phyloP scores from a whole-genome alignment of 2,329 filamentous ascomycete genomes.

The Dendryphion nanum region DNA sequence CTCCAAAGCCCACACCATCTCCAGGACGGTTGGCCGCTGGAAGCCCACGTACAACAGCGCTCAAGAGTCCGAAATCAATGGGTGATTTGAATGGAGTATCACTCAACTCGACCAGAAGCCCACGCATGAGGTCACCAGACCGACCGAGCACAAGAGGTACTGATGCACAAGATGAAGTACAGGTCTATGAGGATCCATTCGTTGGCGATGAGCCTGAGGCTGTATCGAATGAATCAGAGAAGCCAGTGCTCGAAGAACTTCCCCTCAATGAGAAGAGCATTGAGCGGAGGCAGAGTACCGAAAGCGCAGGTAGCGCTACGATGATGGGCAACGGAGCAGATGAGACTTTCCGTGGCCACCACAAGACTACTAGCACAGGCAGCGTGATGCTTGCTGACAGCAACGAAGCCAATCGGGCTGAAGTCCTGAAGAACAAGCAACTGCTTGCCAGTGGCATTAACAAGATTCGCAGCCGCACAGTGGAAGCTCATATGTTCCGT shows the following conservation, averaged over 20 bases:
- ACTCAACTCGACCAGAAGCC: conserved; percentile 22
- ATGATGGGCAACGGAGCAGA: conserved; percentile 27
- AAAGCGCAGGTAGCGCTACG: conserved; percentile 21
- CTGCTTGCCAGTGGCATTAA: conserved; percentile 72
- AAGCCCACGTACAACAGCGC: conserved; percentile 24
- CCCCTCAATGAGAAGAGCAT: conserved; percentile 49
- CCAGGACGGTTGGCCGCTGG: conserved; percentile 23
- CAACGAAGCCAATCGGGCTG: conserved; percentile 34
- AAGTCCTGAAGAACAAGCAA: conserved; percentile 49
- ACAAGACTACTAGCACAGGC: conserved; percentile 39
- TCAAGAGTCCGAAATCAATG: conserved; percentile 32
- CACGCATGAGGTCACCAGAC: conserved; percentile 32
- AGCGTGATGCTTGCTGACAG: conserved; percentile 33
- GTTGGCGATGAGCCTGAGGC: conserved; percentile 35
- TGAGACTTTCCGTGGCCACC: conserved; percentile 29
- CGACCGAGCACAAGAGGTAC: conserved; percentile 30
- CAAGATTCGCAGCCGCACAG: conserved; percentile 66
- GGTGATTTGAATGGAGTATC: conserved; percentile 19
- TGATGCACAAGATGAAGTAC: conserved; percentile 43
- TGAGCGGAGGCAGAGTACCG: conserved; percentile 31
- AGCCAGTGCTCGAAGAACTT: conserved; percentile 51
- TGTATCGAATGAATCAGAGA: conserved; percentile 32
- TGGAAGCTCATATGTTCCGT: conserved; percentile 81
- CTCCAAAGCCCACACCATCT: conserved; percentile 27
- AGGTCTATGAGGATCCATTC: conserved; percentile 56